Evolutionary conservation across 1,139 yeast genomes (phyloP).

Genomic region (Diutina scorzettiae): DNA sequence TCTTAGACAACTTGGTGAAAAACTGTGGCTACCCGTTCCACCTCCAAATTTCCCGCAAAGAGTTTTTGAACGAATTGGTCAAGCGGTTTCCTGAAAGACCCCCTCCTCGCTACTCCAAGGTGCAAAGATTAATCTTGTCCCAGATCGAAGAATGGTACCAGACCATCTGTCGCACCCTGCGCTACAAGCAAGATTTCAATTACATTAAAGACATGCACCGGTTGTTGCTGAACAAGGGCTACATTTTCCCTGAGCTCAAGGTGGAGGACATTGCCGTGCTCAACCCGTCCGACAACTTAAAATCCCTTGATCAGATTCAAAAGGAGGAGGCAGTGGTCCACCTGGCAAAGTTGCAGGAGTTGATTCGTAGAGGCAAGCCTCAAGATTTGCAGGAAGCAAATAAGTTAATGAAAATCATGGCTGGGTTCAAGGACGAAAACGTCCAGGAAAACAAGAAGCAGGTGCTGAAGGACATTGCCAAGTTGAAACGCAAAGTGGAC

Average conservation of each 20-base stretch:
- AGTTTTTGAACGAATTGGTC: slow-evolving; percentile 85
- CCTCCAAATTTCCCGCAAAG: slow-evolving; percentile 87
- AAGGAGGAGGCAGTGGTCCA: slow-evolving; percentile 89
- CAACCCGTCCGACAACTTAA: slow-evolving; percentile 82
- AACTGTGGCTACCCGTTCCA: slow-evolving; percentile 98
- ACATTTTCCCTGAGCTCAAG: slow-evolving; percentile 83
- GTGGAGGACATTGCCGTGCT: slow-evolving; percentile 88
- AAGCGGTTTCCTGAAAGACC: slow-evolving; percentile 93
- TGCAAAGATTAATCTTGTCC: slow-evolving; percentile 75
- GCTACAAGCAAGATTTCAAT: slow-evolving; percentile 84
- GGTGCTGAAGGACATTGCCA: slow-evolving; percentile 74
- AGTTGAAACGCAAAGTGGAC: slow-evolving; percentile 80
- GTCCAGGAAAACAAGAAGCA: slow-evolving; percentile 60
- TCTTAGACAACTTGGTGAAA: slow-evolving; percentile 84
- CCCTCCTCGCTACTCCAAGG: slow-evolving; percentile 70
- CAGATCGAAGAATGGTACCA: slow-evolving; percentile 97
- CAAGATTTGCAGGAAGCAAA: slow-evolving; percentile 94
- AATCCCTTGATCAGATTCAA: slow-evolving; percentile 82
- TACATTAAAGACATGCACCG: slow-evolving; percentile 95
- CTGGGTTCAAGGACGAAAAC: slow-evolving; percentile 85
- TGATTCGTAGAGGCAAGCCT: slow-evolving; percentile 91
- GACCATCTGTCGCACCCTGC: slow-evolving; percentile 82
- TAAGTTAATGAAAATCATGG: slow-evolving; percentile 93
- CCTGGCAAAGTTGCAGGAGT: slow-evolving; percentile 89
- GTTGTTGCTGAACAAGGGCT: slow-evolving; percentile 74